These are phyloP conservation scores for Neofusicoccum cordaticola DNA, from an alignment of 2,329 filamentous ascomycete genomes.

Conservation along the genomic window DNA sequence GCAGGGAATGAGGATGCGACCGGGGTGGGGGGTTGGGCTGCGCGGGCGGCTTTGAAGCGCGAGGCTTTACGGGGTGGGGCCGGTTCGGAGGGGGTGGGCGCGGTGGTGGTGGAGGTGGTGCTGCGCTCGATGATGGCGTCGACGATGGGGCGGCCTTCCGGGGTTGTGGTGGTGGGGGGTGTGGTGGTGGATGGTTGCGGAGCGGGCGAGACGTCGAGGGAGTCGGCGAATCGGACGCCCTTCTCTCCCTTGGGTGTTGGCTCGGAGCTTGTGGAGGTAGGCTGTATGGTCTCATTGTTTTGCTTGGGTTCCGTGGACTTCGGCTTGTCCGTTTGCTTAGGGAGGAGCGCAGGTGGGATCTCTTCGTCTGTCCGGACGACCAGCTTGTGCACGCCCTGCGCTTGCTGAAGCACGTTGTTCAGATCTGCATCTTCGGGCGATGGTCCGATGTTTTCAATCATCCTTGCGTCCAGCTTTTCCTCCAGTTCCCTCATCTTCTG, in stretches of 20 bases:
- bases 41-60: constrained; percentile 36
- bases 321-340: background rate
- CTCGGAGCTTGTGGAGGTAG: constrained; percentile 35
- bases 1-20: constrained; percentile 1
- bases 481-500: constrained; percentile 84
- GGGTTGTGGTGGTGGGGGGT: background rate
- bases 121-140: constrained; percentile 35
- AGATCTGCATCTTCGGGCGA: constrained; percentile 39
- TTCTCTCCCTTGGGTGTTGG: constrained; percentile 47
- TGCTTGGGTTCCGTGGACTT: constrained; percentile 16
- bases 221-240: constrained; percentile 75
- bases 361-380: constrained; percentile 5
- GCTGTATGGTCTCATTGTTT: constrained; percentile 21
- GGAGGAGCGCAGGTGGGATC: constrained; percentile 12
- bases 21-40: constrained; percentile 6
- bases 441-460: constrained; percentile 58
- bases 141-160: constrained; percentile 27
- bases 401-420: constrained; percentile 22
- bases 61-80: constrained; percentile 30
- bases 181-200: constrained; percentile 23
- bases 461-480: constrained; percentile 63
- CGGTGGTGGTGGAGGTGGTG: constrained; percentile 3
- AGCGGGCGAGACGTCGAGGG: constrained; percentile 65
- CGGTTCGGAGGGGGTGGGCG: constrained; percentile 19
- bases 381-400: constrained; percentile 11